A percentile compares a stretch with the other conserved stretches of the same genome.
Evolutionary conservation across 768 basidiomycete species (phyloP).

Genomic region (Lyophyllum decastes): DNA sequence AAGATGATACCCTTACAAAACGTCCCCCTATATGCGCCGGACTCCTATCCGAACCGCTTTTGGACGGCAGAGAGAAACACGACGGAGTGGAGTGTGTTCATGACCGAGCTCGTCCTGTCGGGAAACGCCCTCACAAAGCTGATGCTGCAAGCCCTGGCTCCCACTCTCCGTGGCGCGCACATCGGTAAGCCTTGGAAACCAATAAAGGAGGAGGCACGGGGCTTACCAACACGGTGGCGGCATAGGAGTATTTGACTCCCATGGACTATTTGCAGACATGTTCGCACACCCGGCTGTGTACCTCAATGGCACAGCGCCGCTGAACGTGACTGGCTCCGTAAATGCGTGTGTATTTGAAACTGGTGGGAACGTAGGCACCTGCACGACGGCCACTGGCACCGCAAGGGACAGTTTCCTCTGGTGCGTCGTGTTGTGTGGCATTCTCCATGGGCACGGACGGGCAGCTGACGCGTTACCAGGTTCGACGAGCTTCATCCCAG

Average conservation of each 20-base stretch:
- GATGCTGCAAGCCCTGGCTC: conserved; percentile 49
- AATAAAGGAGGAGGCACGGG: background rate
- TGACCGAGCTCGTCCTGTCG: conserved; percentile 50
- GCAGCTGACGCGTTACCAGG: conserved; percentile 10
- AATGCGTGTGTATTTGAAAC: conserved; percentile 46
- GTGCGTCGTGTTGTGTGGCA: conserved; percentile 29
- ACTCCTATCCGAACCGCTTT: conserved; percentile 50
- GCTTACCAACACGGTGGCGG: background rate
- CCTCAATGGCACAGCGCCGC: conserved; percentile 63
- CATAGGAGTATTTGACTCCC: conserved; percentile 61
- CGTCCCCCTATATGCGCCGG: conserved; percentile 45
- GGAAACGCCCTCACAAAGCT: conserved; percentile 55
- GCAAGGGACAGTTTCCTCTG: conserved; percentile 52
- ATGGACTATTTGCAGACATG: conserved; percentile 63
- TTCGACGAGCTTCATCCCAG: conserved; percentile 42
- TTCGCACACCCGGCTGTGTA: conserved; percentile 49
- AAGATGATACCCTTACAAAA: conserved; percentile 61
- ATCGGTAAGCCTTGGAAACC: conserved; percentile 43
- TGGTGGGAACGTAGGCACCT: conserved; percentile 28
- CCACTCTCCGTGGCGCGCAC: conserved; percentile 51
- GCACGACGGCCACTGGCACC: conserved; percentile 31
- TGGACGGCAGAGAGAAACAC: conserved; percentile 54
- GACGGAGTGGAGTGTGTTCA: conserved; percentile 58
- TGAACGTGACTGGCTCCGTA: conserved; percentile 57
- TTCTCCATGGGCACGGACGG: background rate